These are phyloP conservation scores for Leccinum disarticulatum DNA, from an alignment of 768 basidiomycete species.

Conservation along the genomic window DNA sequence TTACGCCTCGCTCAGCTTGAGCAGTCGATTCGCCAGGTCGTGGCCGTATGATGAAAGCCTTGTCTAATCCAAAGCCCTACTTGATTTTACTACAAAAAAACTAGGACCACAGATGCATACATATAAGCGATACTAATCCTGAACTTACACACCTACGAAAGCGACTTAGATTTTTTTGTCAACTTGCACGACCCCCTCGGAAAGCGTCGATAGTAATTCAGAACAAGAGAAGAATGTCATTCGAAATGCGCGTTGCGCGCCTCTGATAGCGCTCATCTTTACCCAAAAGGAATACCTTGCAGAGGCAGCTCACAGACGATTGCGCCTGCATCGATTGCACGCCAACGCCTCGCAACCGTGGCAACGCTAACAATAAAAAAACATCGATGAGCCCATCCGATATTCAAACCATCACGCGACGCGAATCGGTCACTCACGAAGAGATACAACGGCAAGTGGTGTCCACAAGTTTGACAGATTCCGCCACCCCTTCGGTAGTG, in stretches of 20 bases:
- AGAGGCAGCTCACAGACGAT: conserved; percentile 29
- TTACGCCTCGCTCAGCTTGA: neutral
- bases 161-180: neutral
- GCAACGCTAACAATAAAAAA: conserved; percentile 29
- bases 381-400: neutral
- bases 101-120: neutral
- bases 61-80: neutral
- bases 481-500: conserved; percentile 42
- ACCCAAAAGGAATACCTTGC: neutral
- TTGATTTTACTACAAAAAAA: neutral
- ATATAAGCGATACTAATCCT: neutral
- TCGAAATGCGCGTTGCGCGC: neutral
- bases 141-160: neutral
- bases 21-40: neutral
- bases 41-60: neutral
- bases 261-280: neutral
- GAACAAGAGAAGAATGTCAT: neutral
- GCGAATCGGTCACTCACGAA: conserved; percentile 39
- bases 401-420: neutral
- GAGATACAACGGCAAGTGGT: conserved; percentile 43
- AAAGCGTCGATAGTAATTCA: neutral
- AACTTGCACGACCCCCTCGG: neutral
- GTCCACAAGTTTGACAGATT: conserved; percentile 46
- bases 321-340: conserved; percentile 39
- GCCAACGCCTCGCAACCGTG: conserved; percentile 33